phyloP scores from a whole-genome alignment of 2,329 filamentous ascomycete genomes.

The Colletotrichum filicis region DNA sequence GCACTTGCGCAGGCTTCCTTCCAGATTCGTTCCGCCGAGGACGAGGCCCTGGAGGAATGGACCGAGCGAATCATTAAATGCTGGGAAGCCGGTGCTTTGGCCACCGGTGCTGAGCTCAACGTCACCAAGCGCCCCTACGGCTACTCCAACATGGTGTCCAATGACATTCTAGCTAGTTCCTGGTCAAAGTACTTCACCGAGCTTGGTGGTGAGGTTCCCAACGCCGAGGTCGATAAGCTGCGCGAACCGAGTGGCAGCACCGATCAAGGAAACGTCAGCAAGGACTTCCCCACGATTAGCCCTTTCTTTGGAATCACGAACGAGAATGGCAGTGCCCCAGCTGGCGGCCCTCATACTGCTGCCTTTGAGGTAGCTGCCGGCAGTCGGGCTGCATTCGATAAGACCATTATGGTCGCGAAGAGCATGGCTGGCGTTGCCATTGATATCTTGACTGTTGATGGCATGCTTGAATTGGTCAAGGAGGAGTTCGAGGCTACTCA shows the following conservation, averaged over 20 bases:
- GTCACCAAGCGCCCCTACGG: constrained; percentile 45
- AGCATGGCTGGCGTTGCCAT: constrained; percentile 58
- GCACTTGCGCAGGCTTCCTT: constrained; percentile 69
- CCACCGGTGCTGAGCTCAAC: constrained; percentile 45
- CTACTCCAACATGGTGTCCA: constrained; percentile 46
- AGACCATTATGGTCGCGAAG: constrained; percentile 58
- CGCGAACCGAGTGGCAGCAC: constrained; percentile 39
- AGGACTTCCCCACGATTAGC: constrained; percentile 42
- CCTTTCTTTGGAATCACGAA: constrained; percentile 41
- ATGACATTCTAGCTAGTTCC: constrained; percentile 39
- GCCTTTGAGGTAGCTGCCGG: constrained; percentile 63
- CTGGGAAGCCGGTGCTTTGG: constrained; percentile 44
- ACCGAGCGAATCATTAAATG: constrained; percentile 39
- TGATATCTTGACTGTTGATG: constrained; percentile 56
- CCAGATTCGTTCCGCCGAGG: constrained; percentile 63
- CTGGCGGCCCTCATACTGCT: constrained; percentile 60
- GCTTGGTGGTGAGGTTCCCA: constrained; percentile 39
- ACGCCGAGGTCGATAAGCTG: constrained; percentile 41
- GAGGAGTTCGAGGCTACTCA: constrained; percentile 48
- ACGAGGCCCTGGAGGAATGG: constrained; percentile 38
- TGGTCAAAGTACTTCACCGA: constrained; percentile 40
- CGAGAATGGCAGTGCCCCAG: constrained; percentile 37
- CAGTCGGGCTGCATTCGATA: constrained; percentile 57
- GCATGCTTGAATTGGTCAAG: constrained; percentile 54
- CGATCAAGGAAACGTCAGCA: constrained; percentile 44